Evolutionary conservation across 2,329 filamentous ascomycete genomes (phyloP), one percentile per base, ranked within the genome.

Genomic region (Neurospora crassa): DNA sequence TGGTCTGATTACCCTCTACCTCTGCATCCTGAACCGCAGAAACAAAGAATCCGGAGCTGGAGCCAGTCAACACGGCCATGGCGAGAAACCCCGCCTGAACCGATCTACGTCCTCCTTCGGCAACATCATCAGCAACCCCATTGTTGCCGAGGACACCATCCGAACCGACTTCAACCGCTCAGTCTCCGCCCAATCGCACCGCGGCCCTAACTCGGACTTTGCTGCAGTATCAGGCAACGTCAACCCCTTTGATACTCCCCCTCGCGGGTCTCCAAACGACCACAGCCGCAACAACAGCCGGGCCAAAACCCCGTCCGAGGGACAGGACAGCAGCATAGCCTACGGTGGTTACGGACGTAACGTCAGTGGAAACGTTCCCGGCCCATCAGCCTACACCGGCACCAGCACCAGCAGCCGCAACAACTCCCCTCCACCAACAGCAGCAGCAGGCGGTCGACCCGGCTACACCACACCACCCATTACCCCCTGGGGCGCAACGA

Each of bases 41-140:
- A 73, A 74, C 45, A 71, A 75, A 69, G 74, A 73, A 47, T 20
- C 41, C 5, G 72, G 40, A 75, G 71, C 71, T 74, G 47, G 70
- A 73, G 41, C 40, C 73, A 12, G 70, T 77, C 68, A 77, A 75
- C 16, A 37, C 16, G 53, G 53, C 8, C 53, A 63, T 63, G 53
- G 29, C 29, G 53, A 63, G 53, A 63, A 63, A 37, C 53, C 53
- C 24, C 53, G 53, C 53, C 53, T 63, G 53, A 63, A 63, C 29
- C 75, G 78, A 12, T 80, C 79, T 0, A 79, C 79, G 6, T 82
- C 82, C 37, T 81, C 80, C 5, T 85, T 84, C 70, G 81, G 83
- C 72, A 85, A 85, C 75, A 83, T 87, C 69, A 85, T 90, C 75
- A 89, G 86, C 73, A 84, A 89, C 75, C 83, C 90, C 72, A 83